Conservation (phyloP, 768 basidiomycete genomes). For the Strobilomyces confusus region DNA sequence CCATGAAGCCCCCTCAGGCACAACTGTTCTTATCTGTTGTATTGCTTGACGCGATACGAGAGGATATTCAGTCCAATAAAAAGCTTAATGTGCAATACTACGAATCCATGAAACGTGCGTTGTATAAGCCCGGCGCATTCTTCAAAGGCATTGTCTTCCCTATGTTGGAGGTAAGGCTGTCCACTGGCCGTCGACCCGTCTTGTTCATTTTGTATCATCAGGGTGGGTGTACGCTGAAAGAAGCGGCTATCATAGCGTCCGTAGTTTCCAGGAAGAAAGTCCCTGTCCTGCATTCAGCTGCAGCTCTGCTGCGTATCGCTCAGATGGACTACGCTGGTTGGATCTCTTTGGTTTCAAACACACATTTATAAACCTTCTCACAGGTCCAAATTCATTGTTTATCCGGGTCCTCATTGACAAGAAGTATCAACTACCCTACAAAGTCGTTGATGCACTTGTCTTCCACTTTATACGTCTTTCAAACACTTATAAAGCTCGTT, state of each 20-base stretch:
- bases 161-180: conserved; percentile 71
- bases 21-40: conserved; percentile 91
- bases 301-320: conserved; percentile 87
- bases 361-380: not conserved
- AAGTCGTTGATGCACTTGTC: conserved; percentile 94
- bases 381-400: conserved; percentile 91
- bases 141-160: conserved; percentile 99
- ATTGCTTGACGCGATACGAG: conserved; percentile 81
- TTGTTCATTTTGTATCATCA: conserved; percentile 22
- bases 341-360: conserved; percentile 1
- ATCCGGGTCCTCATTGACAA: conserved; percentile 96
- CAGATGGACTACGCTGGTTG: conserved; percentile 94
- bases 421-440: conserved; percentile 96
- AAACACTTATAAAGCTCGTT: conserved; percentile 77
- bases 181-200: conserved; percentile 28
- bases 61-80: conserved; percentile 82
- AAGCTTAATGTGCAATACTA: conserved; percentile 94
- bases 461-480: conserved; percentile 98
- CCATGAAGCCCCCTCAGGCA: conserved; percentile 92
- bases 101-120: conserved; percentile 82
- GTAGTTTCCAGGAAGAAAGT: conserved; percentile 88
- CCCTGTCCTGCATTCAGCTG: conserved; percentile 95
- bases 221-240: conserved; percentile 86
- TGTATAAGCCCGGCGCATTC: conserved; percentile 97
- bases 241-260: conserved; percentile 92